A percentile compares a stretch with the other conserved stretches of the same genome.
Evolutionary conservation across 768 basidiomycete genomes (phyloP).

Genomic region (Neoboletus subvelutipes): DNA sequence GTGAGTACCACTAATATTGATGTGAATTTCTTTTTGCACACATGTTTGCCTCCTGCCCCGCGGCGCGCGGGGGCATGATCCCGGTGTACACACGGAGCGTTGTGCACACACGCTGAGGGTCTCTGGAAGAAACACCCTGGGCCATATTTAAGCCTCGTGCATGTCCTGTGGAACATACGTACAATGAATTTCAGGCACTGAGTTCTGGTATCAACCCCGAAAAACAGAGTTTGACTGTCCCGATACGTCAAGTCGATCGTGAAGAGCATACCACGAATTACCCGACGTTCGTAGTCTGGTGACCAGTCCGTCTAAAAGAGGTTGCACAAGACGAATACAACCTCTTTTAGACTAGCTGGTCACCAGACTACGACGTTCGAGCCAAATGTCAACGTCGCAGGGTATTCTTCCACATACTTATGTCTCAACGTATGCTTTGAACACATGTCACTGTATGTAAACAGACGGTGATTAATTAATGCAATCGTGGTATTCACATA

Average conservation of each 20-base stretch:
- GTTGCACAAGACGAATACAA: no score
- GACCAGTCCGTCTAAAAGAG: no score
- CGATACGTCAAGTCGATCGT: neutral
- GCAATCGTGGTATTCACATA: neutral
- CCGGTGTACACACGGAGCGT: neutral
- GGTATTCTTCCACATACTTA: no score
- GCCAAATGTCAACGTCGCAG: neutral
- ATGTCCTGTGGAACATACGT: neutral
- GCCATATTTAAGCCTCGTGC: neutral
- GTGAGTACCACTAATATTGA: no score
- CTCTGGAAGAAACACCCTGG: neutral
- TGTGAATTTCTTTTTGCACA: neutral
- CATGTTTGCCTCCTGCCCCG: neutral
- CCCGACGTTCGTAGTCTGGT: no score
- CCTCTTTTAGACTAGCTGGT: no score
- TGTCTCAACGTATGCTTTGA: neutral
- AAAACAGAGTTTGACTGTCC: neutral
- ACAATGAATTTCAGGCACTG: neutral
- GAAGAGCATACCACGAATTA: neutral
- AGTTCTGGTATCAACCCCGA: neutral
- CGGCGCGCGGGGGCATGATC: neutral
- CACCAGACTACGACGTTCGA: no score
- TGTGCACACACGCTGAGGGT: neutral
- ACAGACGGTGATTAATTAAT: slow-evolving; percentile 13
- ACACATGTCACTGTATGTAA: slow-evolving; percentile 2